phyloP scores from a whole-genome alignment of 306 rosid genomes.

The Vicia sativa region DNA sequence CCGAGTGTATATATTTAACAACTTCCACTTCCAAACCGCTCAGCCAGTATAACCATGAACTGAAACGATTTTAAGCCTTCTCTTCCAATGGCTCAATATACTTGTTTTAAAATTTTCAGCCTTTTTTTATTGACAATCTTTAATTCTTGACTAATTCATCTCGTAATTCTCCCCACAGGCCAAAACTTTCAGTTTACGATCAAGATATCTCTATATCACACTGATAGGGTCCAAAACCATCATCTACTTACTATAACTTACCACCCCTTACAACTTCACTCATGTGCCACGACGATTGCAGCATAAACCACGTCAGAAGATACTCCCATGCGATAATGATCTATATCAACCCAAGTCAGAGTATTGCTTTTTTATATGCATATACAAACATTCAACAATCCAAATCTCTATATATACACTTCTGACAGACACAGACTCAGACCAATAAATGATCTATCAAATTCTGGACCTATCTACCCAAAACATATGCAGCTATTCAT shows the following conservation, averaged over 20 bases:
- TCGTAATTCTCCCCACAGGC: constrained; percentile 24
- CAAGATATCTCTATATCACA: constrained; percentile 11
- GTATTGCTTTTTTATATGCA: constrained; percentile 36
- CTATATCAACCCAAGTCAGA: constrained; percentile 40
- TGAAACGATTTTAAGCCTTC: constrained; percentile 26
- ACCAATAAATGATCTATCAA: constrained; percentile 34
- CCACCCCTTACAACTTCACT: constrained; percentile 5
- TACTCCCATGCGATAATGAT: constrained; percentile 54
- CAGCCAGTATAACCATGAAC: constrained; percentile 24
- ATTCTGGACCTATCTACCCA: constrained; percentile 38
- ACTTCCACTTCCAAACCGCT: constrained; percentile 33
- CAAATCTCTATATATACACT: constrained; percentile 37
- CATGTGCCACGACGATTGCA: constrained; percentile 8
- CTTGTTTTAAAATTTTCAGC: not conserved
- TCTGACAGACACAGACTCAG: constrained; percentile 13
- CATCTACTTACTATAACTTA: constrained; percentile 3
- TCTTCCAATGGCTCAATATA: constrained; percentile 24
- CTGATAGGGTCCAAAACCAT: constrained; percentile 36
- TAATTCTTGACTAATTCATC: constrained; percentile 12
- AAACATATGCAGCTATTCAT: constrained; percentile 15
- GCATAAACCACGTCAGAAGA: constrained; percentile 27
- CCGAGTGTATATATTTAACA: not conserved
- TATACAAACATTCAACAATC: constrained; percentile 41
- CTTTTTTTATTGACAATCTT: constrained; percentile 26
- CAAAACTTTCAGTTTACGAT: constrained; percentile 23